Base-by-base conservation (phyloP, 1,284 basidiomycete species). In the Heterobasidion occidentale region DNA sequence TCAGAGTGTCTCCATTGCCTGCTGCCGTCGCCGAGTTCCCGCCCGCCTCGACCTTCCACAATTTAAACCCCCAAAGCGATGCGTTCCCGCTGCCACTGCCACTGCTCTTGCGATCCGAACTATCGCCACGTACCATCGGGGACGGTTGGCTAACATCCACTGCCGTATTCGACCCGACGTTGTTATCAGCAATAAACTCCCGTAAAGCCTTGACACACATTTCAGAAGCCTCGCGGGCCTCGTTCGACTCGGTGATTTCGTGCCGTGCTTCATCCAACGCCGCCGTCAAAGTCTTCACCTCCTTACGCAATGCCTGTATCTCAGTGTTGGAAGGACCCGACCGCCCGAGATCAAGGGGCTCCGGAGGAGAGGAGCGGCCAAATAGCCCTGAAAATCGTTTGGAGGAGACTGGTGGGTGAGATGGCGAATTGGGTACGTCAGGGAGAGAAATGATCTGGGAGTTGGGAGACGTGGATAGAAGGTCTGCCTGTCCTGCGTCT, bases 211-310 rank as follows among this genome's bases (percentile, higher is more conserved):
- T 83, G 59, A 90, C 84, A 65, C 92, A 94, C 2, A 79, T 80
- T 62, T 97, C 93, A n/a, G 87, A 90, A 8, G 94, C 94, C 64
- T 90, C 84, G 48, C 84, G 78, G 2, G 90, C 92, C 68, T 97
- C 94, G 58, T 82, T 87, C 1, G 86, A 79, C 64, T 95, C 92
- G 34, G 68, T 71, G 20, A 94, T 71, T 59, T 91, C 87, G 55
- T 80, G 77, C 58, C 81, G 80, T 6, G 83, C 76, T 44, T 78
- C 77, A 38, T 86, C 83, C 42, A 96, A 70, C 56, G 86, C 80
- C 15, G 75, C 67, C 60, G 82, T 84, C 52, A 86, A 62, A 3
- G 74, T 63, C 51, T 70, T 70, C 45, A 94, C 63, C 65, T 94
- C 87, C 58, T 77, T 78, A 53, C 81, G 80, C 45, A 94, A 70